These are phyloP conservation scores for Russula compacta DNA, from an alignment of 768 basidiomycete species.

Conservation along the genomic window DNA sequence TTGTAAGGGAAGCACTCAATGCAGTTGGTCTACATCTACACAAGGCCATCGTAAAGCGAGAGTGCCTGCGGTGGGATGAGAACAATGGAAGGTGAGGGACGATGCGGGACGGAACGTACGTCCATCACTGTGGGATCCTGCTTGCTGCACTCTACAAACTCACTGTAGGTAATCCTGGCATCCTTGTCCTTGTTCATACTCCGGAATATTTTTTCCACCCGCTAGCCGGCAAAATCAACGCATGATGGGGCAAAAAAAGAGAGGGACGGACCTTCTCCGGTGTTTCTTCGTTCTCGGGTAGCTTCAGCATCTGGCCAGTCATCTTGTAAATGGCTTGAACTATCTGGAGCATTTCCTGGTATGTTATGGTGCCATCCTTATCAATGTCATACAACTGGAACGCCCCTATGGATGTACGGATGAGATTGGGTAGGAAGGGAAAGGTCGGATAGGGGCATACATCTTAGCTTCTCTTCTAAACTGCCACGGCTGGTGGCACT, in stretches of 20 bases:
- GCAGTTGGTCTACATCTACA: conserved; percentile 45
- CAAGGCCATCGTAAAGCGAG: conserved; percentile 90
- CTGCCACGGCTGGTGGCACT: conserved; percentile 89
- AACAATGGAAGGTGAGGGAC: conserved; percentile 9
- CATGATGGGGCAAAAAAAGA: not conserved
- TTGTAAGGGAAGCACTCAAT: not conserved
- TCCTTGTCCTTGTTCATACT: conserved; percentile 98
- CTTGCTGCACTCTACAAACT: conserved; percentile 97
- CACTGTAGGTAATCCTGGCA: conserved; percentile 86
- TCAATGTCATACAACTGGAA: conserved; percentile 99
- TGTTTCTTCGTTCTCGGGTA: conserved; percentile 98
- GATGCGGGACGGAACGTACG: conserved; percentile 35
- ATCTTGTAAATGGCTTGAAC: conserved; percentile 99
- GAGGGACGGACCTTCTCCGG: conserved; percentile 74
- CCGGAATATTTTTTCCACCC: conserved; percentile 97
- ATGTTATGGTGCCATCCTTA: conserved; percentile 95
- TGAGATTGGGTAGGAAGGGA: not conserved
- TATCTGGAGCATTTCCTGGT: conserved; percentile 98
- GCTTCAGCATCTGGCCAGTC: conserved; percentile 99
- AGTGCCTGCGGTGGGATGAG: conserved; percentile 50
- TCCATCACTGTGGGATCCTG: conserved; percentile 99
- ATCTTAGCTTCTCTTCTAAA: conserved; percentile 96
- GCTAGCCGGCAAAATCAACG: conserved; percentile 38
- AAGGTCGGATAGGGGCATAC: conserved; percentile 39
- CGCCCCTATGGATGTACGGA: conserved; percentile 60